Conservation (phyloP, 1,284 basidiomycete genomes). For the Termitomyces sp. region DNA sequence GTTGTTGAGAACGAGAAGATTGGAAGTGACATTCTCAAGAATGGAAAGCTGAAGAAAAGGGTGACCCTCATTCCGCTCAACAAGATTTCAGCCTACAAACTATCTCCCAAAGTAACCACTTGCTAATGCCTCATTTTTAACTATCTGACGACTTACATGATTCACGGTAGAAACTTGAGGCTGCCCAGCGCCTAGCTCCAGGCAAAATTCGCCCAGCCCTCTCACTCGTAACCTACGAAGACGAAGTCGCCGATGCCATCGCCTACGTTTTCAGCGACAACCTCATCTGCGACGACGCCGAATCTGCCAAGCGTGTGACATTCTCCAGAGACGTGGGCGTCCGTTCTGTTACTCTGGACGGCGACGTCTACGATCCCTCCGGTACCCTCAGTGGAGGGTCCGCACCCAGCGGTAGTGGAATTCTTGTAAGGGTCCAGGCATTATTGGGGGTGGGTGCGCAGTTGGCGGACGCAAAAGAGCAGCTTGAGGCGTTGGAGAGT, state of each 20-base stretch:
- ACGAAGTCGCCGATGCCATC: constrained; percentile 87
- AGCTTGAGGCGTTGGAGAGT: constrained; percentile 52
- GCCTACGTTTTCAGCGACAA: constrained; percentile 93
- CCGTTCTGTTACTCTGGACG: constrained; percentile 89
- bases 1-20: constrained; percentile 90
- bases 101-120: constrained; percentile 52
- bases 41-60: constrained; percentile 82
- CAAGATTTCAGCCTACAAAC: constrained; percentile 76
- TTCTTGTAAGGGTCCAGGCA: constrained; percentile 85
- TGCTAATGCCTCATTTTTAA: background rate
- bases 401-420: constrained; percentile 71
- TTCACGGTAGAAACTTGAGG: constrained; percentile 62
- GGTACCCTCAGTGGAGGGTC: constrained; percentile 93
- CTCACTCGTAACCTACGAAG: constrained; percentile 81
- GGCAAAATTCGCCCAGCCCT: constrained; percentile 86
- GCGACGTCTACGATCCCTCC: constrained; percentile 95
- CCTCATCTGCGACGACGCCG: constrained; percentile 87
- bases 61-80: constrained; percentile 94
- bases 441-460: constrained; percentile 55
- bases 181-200: constrained; percentile 73
- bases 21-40: constrained; percentile 80
- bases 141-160: background rate
- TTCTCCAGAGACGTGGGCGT: constrained; percentile 70
- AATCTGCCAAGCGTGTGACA: constrained; percentile 85
- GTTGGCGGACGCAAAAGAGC: constrained; percentile 49